phyloP scores from a whole-genome alignment of 1,139 yeast species.

The Pichia sp. region DNA sequence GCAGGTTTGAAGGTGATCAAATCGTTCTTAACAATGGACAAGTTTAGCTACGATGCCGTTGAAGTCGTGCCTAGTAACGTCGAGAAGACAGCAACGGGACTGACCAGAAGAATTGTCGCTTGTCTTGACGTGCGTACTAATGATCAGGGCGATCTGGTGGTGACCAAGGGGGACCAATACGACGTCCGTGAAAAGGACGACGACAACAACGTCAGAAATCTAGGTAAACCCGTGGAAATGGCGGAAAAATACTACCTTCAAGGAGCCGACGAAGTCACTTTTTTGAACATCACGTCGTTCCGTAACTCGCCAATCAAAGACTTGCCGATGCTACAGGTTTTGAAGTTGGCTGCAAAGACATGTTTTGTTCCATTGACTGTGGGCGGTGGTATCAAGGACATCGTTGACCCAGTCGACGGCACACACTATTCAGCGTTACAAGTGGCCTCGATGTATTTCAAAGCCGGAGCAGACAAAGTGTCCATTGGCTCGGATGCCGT shows the following conservation, averaged over 20 bases:
- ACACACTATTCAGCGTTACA: constrained; percentile 71
- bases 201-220: constrained; percentile 63
- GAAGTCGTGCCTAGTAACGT: constrained; percentile 15
- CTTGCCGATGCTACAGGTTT: constrained; percentile 89
- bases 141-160: constrained; percentile 90
- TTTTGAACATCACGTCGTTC: constrained; percentile 89
- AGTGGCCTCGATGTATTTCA: constrained; percentile 84
- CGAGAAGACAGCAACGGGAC: constrained; percentile 54
- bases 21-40: constrained; percentile 55
- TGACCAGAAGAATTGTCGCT: constrained; percentile 87
- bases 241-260: constrained; percentile 85
- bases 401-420: constrained; percentile 68
- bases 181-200: constrained; percentile 75
- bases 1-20: constrained; percentile 77
- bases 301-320: constrained; percentile 87
- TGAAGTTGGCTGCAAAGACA: constrained; percentile 73
- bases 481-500: constrained; percentile 98
- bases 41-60: constrained; percentile 10
- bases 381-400: constrained; percentile 95
- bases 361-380: constrained; percentile 95
- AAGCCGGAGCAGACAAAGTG: constrained; percentile 96
- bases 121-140: constrained; percentile 95
- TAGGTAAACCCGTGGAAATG: constrained; percentile 92
- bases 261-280: constrained; percentile 96
- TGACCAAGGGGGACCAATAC: constrained; percentile 96